Evolutionary conservation across 805 yeast species (phyloP).

Genomic region (Wickerhamomyces queroliae): DNA sequence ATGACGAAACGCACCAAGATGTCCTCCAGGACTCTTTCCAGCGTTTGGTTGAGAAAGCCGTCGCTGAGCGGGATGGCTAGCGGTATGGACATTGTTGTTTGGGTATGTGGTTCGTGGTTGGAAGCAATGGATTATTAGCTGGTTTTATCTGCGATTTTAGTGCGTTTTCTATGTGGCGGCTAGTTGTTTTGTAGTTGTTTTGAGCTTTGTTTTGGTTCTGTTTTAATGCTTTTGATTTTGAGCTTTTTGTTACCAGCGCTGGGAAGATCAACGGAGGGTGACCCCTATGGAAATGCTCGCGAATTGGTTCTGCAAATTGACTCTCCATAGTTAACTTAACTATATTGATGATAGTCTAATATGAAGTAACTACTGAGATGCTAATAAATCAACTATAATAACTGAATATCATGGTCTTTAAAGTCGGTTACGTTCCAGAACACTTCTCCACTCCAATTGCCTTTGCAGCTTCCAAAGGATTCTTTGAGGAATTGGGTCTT

Average conservation of each 20-base stretch:
- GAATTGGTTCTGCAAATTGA: too few relatives aligned
- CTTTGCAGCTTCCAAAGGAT: slow-evolving; percentile 60
- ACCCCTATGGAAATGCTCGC: too few relatives aligned
- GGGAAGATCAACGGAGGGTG: background rate
- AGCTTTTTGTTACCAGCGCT: background rate
- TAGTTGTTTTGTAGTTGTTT: background rate
- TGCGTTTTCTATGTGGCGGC: background rate
- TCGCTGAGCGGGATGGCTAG: slow-evolving; percentile 56
- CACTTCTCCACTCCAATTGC: slow-evolving; percentile 86
- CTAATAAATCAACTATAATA: too few relatives aligned
- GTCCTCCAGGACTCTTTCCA: slow-evolving; percentile 78
- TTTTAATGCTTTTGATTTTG: background rate
- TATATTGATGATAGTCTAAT: too few relatives aligned
- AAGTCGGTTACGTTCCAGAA: slow-evolving; percentile 84
- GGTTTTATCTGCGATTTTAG: background rate
- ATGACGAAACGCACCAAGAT: slow-evolving; percentile 83
- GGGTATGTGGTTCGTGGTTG: background rate
- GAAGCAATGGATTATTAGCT: too few relatives aligned
- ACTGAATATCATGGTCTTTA: slow-evolving; percentile 35
- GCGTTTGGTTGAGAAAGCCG: slow-evolving; percentile 55
- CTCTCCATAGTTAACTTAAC: too few relatives aligned
- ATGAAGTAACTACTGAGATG: too few relatives aligned
- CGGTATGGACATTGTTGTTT: slow-evolving; percentile 48
- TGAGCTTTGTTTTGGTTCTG: background rate
- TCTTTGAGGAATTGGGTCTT: slow-evolving; percentile 41